Evolutionary conservation across 768 basidiomycete species (phyloP), one percentile per base, ranked within the genome.

Genomic region (Rhizopogon sp.): DNA sequence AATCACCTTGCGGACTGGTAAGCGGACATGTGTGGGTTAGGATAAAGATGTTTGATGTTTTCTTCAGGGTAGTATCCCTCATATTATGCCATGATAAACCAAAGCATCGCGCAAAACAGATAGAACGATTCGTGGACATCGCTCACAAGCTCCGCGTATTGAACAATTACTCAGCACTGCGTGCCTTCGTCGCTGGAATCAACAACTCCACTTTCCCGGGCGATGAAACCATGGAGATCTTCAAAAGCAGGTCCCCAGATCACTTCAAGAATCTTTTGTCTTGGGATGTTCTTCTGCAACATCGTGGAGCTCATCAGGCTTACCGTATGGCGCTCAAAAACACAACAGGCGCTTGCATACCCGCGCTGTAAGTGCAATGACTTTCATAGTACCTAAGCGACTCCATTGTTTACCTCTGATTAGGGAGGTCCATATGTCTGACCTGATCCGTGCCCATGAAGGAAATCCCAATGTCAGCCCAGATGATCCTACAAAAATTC

Each of bases 131-230:
- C 56, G 84, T 93, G 25, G 84, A 88, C 47, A 83, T 98, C 58
- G 92, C 90, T 1, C 80, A 83, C 55, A 82, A 83, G 53, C 77
- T 99, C 41, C 86, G 96, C 33, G 77, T 79, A 11, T 67, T 90
- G 44, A 93, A 96, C 70, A 98, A 99, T 67, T 98, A 97, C 68
- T 93, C 93, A 35, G 90, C 89, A 1, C 72, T 97, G 52, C 92
- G 93, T 43, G 93, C 94, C 9, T 85, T 98, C 61, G 85, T 98
- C n/a, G 90, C 93, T 29, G 96, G 94, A 5, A 90, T 98, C 71
- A 89, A 90, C 63, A 85, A 83, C 58, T 84, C 93, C 4, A 87
- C 88, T 0, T 85, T 88, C 59, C 78, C 85, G 46, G 89, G 88
- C 6, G 85, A 88, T 60, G 81, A 83, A 61, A 87, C 91, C 0